Evolutionary conservation across 1,284 basidiomycete species (phyloP), one percentile per base, ranked within the genome.

Genomic region (Coniferiporia sulphurascens): DNA sequence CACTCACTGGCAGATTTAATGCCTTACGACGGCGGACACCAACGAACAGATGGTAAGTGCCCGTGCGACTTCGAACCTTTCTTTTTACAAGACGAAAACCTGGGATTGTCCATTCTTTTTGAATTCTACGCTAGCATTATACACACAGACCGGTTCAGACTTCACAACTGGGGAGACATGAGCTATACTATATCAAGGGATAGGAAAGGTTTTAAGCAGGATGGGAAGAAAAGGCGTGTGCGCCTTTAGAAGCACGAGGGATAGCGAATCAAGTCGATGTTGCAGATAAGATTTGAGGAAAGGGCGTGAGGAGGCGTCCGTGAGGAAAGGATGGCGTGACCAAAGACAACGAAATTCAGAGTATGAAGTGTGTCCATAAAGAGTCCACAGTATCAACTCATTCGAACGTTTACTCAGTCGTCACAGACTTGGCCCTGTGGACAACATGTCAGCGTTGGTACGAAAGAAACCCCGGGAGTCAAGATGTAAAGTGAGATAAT

Each of bases 381-480:
- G 49, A 46, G 12, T 52, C 34, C 43, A 21, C 32, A 38, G n/a
- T 32, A 45, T 52, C 57, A 48, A 36, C 19, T 22, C 27, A 36
- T 32, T 43, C 38, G 10, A 48, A 27, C 44, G n/a, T 58, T 81
- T 86, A 92, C 81, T 92, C 90, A 48, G 83, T 84, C 51, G 89
- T 93, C 64, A 93, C 89, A 56, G 88, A 91, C 74, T 92, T 92
- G 62, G 89, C 89, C 78, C 88, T 91, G 65, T 0, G 66, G 59
- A 34, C 52, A 50, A 54, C 45, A 36, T 45, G 34, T 36, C 56
- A 15, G 59, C 56, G 64, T 50, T 22, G 12, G 48, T 52, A 21
- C 63, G 55, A 49, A 55, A 63, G 63, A 38, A 62, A 45, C 55
- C 48, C 63, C 52, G n/a, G 34, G 46, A 55, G 22, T 15, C 35